These are phyloP conservation scores for Cantharellus anzutake DNA, from an alignment of 768 basidiomycete genomes.

Conservation along the genomic window DNA sequence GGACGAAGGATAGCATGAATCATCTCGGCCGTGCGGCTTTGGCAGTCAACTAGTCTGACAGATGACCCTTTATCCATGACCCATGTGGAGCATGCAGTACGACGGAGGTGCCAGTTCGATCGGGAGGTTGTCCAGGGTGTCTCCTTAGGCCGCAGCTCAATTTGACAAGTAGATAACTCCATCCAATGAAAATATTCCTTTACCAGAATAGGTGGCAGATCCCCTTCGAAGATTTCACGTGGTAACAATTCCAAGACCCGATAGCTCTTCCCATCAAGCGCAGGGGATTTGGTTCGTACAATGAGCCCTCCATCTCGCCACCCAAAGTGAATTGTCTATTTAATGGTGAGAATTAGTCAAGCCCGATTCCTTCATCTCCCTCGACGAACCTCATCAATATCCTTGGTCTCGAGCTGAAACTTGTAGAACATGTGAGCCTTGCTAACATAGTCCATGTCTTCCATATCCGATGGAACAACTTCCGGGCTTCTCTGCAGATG, in stretches of 20 bases:
- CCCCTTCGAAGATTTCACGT: not conserved
- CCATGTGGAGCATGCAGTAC: not conserved
- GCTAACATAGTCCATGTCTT: not conserved
- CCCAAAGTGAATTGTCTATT: not conserved
- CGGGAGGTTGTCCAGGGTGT: not conserved
- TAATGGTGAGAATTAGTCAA: not conserved
- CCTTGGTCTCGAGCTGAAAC: not conserved
- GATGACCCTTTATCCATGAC: not conserved
- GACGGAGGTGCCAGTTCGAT: not conserved
- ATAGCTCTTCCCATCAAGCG: not conserved
- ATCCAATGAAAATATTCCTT: not conserved
- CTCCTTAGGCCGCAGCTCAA: not conserved
- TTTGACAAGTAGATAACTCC: not conserved
- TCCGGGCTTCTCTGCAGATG: not conserved
- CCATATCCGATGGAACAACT: not conserved
- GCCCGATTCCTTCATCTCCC: not conserved
- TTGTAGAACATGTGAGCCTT: not conserved
- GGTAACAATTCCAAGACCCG: not conserved
- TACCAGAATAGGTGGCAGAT: not conserved
- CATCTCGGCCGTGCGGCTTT: not conserved
- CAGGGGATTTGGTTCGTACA: not conserved
- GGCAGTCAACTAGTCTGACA: not conserved
- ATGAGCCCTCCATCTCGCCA: not conserved
- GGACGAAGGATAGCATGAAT: not conserved
- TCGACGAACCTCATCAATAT: not conserved